Conservation (phyloP, 306 rosid species). For the Canavalia gladiata region DNA sequence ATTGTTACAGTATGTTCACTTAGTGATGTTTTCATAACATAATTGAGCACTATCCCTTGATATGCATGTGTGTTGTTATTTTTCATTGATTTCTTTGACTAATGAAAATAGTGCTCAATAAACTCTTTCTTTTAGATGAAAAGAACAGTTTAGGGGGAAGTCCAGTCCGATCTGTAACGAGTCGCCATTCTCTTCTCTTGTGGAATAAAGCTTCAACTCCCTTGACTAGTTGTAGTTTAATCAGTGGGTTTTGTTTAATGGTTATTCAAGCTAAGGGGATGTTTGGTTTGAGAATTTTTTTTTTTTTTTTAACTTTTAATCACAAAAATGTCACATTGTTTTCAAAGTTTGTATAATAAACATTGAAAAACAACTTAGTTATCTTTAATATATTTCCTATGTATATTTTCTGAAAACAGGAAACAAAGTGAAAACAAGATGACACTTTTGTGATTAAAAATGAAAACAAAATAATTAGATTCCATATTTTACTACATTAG, state of each 20-base stretch:
- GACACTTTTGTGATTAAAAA: too few relatives aligned
- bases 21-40: constrained; percentile 22
- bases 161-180: constrained; percentile 1
- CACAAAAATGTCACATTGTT: too few relatives aligned
- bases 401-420: too few relatives aligned
- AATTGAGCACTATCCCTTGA: neutral
- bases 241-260: neutral
- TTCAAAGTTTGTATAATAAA: too few relatives aligned
- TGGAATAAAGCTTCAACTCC: neutral
- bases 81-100: constrained; percentile 17
- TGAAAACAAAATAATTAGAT: too few relatives aligned
- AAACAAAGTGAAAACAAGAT: too few relatives aligned
- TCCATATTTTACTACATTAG: too few relatives aligned
- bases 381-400: too few relatives aligned
- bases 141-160: neutral
- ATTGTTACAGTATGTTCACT: constrained; percentile 20
- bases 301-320: too few relatives aligned
- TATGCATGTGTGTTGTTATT: constrained; percentile 20
- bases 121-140: constrained; percentile 10
- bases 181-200: neutral
- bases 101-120: constrained; percentile 15
- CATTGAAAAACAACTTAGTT: too few relatives aligned
- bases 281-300: too few relatives aligned
- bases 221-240: constrained; percentile 10
- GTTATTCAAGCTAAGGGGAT: neutral